These are phyloP conservation scores for Murraya koenigii DNA, from an alignment of 345 rosid species.

Conservation along the genomic window DNA sequence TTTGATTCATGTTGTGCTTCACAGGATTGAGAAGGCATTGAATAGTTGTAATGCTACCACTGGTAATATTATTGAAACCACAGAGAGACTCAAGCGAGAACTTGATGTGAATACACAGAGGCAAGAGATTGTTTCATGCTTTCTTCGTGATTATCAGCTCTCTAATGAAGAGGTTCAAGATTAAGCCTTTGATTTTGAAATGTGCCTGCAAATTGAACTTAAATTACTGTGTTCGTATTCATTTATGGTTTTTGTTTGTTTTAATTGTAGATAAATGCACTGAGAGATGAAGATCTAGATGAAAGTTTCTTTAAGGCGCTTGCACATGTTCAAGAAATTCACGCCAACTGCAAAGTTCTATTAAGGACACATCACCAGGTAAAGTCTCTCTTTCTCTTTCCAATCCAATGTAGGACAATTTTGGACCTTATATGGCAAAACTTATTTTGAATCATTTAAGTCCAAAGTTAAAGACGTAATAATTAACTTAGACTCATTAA, in stretches of 20 bases:
- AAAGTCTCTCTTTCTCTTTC: constrained; percentile 6
- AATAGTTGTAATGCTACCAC: constrained; percentile 84
- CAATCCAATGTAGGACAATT: background rate
- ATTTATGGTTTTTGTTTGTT: background rate
- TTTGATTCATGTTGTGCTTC: background rate
- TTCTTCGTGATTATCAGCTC: constrained; percentile 95
- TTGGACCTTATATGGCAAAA: background rate
- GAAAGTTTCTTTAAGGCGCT: constrained; percentile 93
- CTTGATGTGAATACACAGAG: constrained; percentile 86
- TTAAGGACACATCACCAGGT: constrained; percentile 98
- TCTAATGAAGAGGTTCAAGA: constrained; percentile 75
- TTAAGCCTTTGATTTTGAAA: constrained; percentile 1
- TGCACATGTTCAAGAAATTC: constrained; percentile 93
- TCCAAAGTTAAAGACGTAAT: background rate
- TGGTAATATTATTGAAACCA: constrained; percentile 79
- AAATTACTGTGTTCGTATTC: background rate
- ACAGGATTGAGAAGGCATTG: constrained; percentile 80
- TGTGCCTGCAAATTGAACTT: background rate
- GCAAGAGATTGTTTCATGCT: constrained; percentile 88
- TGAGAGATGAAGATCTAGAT: constrained; percentile 82
- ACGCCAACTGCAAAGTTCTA: constrained; percentile 88
- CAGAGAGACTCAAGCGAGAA: constrained; percentile 93
- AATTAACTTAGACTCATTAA: background rate
- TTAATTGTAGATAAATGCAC: constrained; percentile 63
- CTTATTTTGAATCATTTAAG: background rate